phyloP scores from a whole-genome alignment of 306 rosid species.

The Mimosa bimucronata region DNA sequence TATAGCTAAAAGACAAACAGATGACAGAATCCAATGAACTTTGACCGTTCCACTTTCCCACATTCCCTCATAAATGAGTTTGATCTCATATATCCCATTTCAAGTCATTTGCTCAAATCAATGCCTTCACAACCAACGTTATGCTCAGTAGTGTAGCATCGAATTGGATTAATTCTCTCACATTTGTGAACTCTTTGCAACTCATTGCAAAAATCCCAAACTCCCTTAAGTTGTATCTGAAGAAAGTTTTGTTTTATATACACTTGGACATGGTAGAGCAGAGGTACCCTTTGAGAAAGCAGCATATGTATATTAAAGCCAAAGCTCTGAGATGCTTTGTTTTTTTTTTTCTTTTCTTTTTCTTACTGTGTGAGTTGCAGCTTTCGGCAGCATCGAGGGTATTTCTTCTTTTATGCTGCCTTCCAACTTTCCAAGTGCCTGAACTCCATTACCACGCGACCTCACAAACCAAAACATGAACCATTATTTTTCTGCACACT shows the following conservation, averaged over 20 bases:
- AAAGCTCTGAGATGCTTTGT: constrained; percentile 13
- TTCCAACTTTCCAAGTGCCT: constrained; percentile 26
- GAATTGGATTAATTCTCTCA: background rate
- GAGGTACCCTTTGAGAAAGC: background rate
- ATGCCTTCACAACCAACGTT: background rate
- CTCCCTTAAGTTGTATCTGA: background rate
- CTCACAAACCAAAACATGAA: constrained; percentile 34
- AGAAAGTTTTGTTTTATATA: background rate
- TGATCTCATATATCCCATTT: background rate
- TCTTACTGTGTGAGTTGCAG: constrained; percentile 24
- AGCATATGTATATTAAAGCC: background rate
- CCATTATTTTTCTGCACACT: constrained; percentile 30
- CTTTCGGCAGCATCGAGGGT: constrained; percentile 59
- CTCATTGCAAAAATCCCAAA: constrained; percentile 6
- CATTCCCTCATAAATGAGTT: background rate
- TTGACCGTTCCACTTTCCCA: constrained; percentile 1
- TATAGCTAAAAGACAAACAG: background rate
- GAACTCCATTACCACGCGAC: constrained; percentile 33
- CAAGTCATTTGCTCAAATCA: background rate
- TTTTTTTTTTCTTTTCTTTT: background rate
- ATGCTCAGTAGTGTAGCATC: background rate
- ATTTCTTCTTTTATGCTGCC: constrained; percentile 34
- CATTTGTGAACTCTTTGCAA: background rate
- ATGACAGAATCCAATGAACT: constrained; percentile 2
- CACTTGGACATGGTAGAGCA: background rate